Percentiles rank a stretch among this genome's conserved stretches.
phyloP scores from a whole-genome alignment of 2,329 filamentous ascomycete species.

The Cytospora paraplurivora region DNA sequence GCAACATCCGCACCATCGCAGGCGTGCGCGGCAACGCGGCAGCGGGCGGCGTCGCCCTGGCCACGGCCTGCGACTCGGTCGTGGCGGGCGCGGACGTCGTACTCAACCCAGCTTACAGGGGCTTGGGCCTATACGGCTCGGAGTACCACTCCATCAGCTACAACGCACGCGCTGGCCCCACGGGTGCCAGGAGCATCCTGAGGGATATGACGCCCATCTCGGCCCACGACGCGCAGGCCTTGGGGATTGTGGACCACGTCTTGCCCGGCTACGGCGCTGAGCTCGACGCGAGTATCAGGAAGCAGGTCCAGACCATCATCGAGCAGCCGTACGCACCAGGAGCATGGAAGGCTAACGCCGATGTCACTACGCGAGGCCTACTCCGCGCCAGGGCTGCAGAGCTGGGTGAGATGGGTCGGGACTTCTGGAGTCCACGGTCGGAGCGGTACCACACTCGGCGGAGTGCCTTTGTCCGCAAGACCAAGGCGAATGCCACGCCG shows the following conservation, averaged over 20 bases:
- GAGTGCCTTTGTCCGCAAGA: constrained; percentile 44
- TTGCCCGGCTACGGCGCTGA: constrained; percentile 38
- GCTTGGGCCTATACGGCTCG: constrained; percentile 41
- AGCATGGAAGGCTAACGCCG: constrained; percentile 41
- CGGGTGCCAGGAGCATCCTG: constrained; percentile 37
- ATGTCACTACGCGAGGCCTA: constrained; percentile 38
- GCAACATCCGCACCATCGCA: constrained; percentile 42
- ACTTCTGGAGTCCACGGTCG: constrained; percentile 45
- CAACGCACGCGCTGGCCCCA: constrained; percentile 40
- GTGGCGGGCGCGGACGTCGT: constrained; percentile 43
- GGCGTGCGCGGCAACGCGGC: constrained; percentile 46
- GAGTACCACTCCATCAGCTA: constrained; percentile 47
- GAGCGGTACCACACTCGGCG: constrained; percentile 43
- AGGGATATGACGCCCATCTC: constrained; percentile 43
- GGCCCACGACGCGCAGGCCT: constrained; percentile 40
- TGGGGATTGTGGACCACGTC: constrained; percentile 44
- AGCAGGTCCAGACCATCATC: constrained; percentile 38
- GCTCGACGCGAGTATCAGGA: constrained; percentile 41
- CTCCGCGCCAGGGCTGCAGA: constrained; percentile 40
- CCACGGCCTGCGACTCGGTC: constrained; percentile 42
- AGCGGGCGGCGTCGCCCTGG: constrained; percentile 46
- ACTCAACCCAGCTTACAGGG: constrained; percentile 46
- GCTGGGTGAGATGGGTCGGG: constrained; percentile 45
- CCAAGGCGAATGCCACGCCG: constrained; percentile 41
- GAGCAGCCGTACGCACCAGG: constrained; percentile 23